phyloP scores from a whole-genome alignment of 2,329 filamentous ascomycete species.

The Colletotrichum aenigma region DNA sequence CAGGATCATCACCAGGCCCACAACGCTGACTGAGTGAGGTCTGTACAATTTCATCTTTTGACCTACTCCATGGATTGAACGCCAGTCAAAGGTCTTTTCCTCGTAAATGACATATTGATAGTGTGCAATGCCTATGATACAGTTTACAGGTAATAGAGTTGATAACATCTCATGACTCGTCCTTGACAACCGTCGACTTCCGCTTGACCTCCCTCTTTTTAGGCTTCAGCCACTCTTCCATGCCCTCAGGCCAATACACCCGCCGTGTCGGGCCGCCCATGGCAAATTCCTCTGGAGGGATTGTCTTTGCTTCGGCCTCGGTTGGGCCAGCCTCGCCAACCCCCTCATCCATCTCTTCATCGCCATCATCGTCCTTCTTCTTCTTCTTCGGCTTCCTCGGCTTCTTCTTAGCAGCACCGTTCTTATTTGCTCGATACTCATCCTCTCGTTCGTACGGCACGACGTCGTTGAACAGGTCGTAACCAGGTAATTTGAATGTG shows the following conservation, averaged over 20 bases:
- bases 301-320: slow-evolving; percentile 41
- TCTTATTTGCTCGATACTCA: slow-evolving; percentile 66
- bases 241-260: slow-evolving; percentile 89
- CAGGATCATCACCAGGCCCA: not conserved
- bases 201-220: slow-evolving; percentile 72
- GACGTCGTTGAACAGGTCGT: slow-evolving; percentile 76
- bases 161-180: slow-evolving; percentile 17
- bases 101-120: not conserved
- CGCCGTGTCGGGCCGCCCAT: slow-evolving; percentile 86
- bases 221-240: slow-evolving; percentile 89
- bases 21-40: not conserved
- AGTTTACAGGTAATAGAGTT: not conserved
- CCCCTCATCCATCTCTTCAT: slow-evolving; percentile 35
- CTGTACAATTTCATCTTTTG: not conserved
- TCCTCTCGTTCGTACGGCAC: slow-evolving; percentile 78
- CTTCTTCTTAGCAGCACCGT: slow-evolving; percentile 41
- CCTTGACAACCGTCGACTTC: slow-evolving; percentile 45
- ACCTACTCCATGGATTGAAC: not conserved
- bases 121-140: not conserved
- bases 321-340: slow-evolving; percentile 44
- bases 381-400: slow-evolving; percentile 37
- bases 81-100: not conserved
- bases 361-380: slow-evolving; percentile 38
- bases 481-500: slow-evolving; percentile 82
- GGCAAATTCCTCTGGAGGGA: slow-evolving; percentile 72